A percentile compares a stretch with the other conserved stretches of the same genome.
Evolutionary conservation across 2,329 filamentous ascomycete species (phyloP).

Genomic region (Orbilia ellipsospora): DNA sequence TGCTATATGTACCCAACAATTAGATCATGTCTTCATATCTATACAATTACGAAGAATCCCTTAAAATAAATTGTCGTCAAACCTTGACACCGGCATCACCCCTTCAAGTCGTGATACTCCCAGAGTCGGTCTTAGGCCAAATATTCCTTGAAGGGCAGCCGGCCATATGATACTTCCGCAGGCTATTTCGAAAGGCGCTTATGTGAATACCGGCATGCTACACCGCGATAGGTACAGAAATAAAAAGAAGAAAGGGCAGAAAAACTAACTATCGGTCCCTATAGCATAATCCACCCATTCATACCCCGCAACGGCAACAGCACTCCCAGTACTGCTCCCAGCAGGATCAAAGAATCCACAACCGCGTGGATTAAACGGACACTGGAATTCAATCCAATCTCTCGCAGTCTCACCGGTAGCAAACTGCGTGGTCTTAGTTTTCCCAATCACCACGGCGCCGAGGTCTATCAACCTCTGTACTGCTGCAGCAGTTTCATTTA

Average conservation of each 20-base stretch:
- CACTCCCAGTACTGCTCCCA: constrained; percentile 59
- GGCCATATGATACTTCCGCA: constrained; percentile 56
- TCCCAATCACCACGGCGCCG: constrained; percentile 70
- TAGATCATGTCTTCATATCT: no score
- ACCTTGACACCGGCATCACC: constrained; percentile 55
- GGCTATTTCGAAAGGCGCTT: constrained; percentile 17
- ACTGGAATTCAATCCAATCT: constrained; percentile 59
- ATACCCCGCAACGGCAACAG: constrained; percentile 59
- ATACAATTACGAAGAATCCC: neutral
- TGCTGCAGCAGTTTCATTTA: constrained; percentile 65
- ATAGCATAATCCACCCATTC: constrained; percentile 59
- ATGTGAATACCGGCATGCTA: neutral
- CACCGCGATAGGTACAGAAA: neutral
- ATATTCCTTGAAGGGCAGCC: constrained; percentile 53
- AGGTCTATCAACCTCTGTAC: constrained; percentile 70
- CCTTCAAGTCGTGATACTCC: constrained; percentile 46
- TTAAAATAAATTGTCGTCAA: neutral
- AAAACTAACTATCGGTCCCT: constrained; percentile 51
- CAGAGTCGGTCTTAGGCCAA: constrained; percentile 54
- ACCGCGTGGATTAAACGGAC: constrained; percentile 60
- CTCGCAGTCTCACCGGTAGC: constrained; percentile 60
- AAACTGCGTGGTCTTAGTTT: constrained; percentile 68
- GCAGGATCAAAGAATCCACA: constrained; percentile 60
- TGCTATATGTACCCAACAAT: constrained; percentile 13
- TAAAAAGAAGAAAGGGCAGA: neutral